These are phyloP conservation scores for Phytophthora cajani DNA, from an alignment of 352 stramenopile genomes.

Conservation along the genomic window DNA sequence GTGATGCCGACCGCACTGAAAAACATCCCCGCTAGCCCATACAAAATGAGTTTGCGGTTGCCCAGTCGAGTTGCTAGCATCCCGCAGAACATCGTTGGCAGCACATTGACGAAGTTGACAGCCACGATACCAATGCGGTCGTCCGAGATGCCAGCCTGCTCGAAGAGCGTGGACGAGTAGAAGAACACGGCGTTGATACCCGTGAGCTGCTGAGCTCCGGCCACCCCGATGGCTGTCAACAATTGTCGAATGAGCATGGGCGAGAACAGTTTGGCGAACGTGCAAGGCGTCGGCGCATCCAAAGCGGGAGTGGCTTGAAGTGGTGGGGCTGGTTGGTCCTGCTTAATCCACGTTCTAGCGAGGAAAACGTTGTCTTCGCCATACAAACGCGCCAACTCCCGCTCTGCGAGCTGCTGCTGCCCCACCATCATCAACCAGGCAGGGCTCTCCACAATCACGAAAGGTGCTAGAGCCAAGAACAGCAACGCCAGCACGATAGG, in stretches of 20 bases:
- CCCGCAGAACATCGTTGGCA: background rate
- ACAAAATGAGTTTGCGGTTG: background rate
- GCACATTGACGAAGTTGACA: background rate
- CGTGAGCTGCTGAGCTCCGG: background rate
- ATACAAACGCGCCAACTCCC: background rate
- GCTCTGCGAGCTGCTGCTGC: background rate
- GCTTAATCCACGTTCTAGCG: background rate
- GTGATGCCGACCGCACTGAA: background rate
- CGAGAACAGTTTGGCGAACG: background rate
- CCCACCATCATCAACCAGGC: background rate
- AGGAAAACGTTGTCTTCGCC: background rate
- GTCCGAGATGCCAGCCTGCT: background rate
- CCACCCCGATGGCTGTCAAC: background rate
- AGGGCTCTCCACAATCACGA: background rate
- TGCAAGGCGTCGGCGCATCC: background rate
- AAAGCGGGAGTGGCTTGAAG: background rate
- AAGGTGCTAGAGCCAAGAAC: background rate
- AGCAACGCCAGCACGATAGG: background rate
- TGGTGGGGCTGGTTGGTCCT: background rate
- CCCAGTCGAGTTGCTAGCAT: background rate
- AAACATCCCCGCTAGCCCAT: background rate
- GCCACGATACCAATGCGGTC: background rate
- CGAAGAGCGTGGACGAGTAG: background rate
- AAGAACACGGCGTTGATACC: constrained; percentile 1
- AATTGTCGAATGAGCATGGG: background rate